Percentiles rank a stretch among this genome's conserved stretches.
Evolutionary conservation across 2,329 filamentous ascomycete genomes (phyloP).

Genomic region (Eurotiales sp.): DNA sequence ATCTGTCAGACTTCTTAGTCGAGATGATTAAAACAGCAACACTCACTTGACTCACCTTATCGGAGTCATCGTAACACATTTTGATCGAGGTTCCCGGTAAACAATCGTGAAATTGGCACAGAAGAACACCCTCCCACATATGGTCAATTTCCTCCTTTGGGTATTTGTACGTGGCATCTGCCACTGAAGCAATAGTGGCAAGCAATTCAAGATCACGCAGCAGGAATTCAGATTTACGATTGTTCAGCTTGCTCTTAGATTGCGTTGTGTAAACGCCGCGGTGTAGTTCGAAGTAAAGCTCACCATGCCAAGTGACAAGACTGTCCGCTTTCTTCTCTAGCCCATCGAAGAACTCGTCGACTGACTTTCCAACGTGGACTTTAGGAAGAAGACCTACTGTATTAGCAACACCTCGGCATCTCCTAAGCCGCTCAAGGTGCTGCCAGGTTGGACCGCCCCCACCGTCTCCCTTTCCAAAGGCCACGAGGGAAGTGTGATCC

Average conservation of each 20-base stretch:
- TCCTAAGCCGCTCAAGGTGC: conserved; percentile 88
- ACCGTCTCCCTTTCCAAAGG: conserved; percentile 97
- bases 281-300: conserved; percentile 96
- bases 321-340: conserved; percentile 71
- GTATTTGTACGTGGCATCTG: conserved; percentile 70
- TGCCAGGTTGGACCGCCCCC: conserved; percentile 92
- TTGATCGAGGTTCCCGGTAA: conserved; percentile 91
- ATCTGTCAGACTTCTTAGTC: conserved; percentile 44
- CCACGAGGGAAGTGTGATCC: conserved; percentile 81
- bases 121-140: conserved; percentile 89
- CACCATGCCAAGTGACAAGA: conserved; percentile 94
- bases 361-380: conserved; percentile 80
- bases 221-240: conserved; percentile 78
- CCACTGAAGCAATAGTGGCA: conserved; percentile 78
- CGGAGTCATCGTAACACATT: conserved; percentile 97
- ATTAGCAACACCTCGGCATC: conserved; percentile 88
- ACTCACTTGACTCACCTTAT: conserved; percentile 47
- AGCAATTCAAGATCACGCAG: conserved; percentile 85
- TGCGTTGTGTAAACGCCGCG: conserved; percentile 96
- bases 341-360: conserved; percentile 89
- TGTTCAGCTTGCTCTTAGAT: conserved; percentile 94
- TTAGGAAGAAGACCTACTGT: conserved; percentile 77
- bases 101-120: conserved; percentile 98
- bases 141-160: conserved; percentile 89
- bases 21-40: background rate